Evolutionary conservation across 176 grass and related monocot genomes (phyloP), one percentile per base, ranked within the genome.

Genomic region (Juncus inflexus): DNA sequence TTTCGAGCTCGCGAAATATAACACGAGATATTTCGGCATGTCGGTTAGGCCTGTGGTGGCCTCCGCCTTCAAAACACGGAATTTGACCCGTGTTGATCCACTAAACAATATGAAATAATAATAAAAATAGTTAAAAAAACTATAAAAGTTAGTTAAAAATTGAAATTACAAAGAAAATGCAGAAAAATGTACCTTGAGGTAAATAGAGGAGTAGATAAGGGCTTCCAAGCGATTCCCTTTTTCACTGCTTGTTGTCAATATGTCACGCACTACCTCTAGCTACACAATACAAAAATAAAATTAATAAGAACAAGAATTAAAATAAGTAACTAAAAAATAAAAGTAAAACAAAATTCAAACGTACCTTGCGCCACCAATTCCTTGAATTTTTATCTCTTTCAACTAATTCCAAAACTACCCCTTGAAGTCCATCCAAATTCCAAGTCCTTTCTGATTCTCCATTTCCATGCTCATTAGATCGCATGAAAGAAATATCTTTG

Each of bases 21-120:
- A 91, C 62, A 69, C 87, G 83, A 3, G 92, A 91, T 74, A 91
- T 96, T 37, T 96, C 87, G 15, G 92, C 87, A 83, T 89, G 92
- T 72, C 86, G 87, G 45, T 91, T 96, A 54, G 92, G 92, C 42
- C 87, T 82, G 63, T 79, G 80, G 61, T 96, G 92, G 59, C 87
- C 87, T 59, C 92, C 92, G 68, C 83, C 92, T 78, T 96, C 92
- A 74, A 83, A 89, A 82, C 92, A 96, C 3, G 79, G 72, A 76
- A 96, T 86, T 63, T 96, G 87, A 53, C 92, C 92, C 12, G 82
- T 91, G 69, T 96, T 91, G 58, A 96, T 96, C 92, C 92, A 96
- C 81, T 92, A 61, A 52, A 50, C 69, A 12, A 58, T 28, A 28
- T 28, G 19, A 79, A 3, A 60, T 43, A 76, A 55, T 42, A 66